Evolutionary conservation across 2,329 filamentous ascomycete species (phyloP).

Genomic region (Claviceps pazoutovae): DNA sequence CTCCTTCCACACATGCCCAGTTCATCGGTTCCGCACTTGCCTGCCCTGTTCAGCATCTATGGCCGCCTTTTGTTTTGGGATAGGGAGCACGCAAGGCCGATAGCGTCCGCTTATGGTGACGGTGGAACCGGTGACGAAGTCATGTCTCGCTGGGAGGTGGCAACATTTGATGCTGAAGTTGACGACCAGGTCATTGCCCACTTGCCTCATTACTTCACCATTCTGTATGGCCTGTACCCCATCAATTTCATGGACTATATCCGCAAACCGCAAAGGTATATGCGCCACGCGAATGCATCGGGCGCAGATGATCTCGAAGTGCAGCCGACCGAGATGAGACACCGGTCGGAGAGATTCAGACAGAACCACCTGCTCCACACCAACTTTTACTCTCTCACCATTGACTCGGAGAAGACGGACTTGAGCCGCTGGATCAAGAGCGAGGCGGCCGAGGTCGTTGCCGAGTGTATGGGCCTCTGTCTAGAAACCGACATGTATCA

Average conservation of each 20-base stretch:
- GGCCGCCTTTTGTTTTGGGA: conserved; percentile 72
- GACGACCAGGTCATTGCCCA: conserved; percentile 51
- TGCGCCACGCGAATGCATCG: conserved; percentile 57
- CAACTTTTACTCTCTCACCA: conserved; percentile 70
- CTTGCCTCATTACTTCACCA: conserved; percentile 63
- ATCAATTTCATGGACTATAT: conserved; percentile 82
- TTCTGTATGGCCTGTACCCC: conserved; percentile 70
- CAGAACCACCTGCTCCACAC: conserved; percentile 63
- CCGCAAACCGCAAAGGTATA: conserved; percentile 64
- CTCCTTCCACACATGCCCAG: conserved; percentile 68
- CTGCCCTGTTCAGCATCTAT: conserved; percentile 69
- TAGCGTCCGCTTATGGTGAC: conserved; percentile 16
- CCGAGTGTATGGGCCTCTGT: conserved; percentile 63
- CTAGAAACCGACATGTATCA: conserved; percentile 15
- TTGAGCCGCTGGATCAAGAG: conserved; percentile 66
- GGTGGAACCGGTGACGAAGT: conserved; percentile 24
- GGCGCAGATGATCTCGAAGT: conserved; percentile 63
- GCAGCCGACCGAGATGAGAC: conserved; percentile 62
- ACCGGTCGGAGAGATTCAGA: conserved; percentile 61
- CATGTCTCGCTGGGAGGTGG: conserved; percentile 45
- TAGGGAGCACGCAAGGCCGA: conserved; percentile 29
- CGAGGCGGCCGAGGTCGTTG: conserved; percentile 66
- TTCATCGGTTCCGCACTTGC: conserved; percentile 53
- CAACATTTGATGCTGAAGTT: conserved; percentile 44
- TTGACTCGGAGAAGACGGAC: conserved; percentile 68